These are phyloP conservation scores for Thalassiosira exigua DNA, from an alignment of 352 stramenopile species.

Conservation along the genomic window DNA sequence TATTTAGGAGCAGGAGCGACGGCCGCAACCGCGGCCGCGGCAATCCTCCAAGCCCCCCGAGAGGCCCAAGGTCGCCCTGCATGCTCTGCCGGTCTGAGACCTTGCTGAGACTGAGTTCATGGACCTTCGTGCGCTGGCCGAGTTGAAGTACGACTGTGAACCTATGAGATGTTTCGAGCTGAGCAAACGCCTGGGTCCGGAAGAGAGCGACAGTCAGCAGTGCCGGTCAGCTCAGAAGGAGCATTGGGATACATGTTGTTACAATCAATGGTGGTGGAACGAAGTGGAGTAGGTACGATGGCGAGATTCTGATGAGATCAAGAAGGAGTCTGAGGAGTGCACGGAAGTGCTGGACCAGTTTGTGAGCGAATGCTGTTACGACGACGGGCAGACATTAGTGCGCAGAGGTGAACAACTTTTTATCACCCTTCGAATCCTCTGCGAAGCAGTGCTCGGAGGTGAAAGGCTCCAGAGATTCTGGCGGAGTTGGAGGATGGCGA, in stretches of 20 bases:
- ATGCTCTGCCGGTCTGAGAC: slow-evolving; percentile 65
- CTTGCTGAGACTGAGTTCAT: slow-evolving; percentile 67
- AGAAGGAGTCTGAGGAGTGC: slow-evolving; percentile 45
- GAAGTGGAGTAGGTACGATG: slow-evolving; percentile 60
- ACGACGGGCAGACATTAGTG: slow-evolving; percentile 55
- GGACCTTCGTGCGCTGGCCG: slow-evolving; percentile 51
- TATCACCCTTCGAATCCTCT: slow-evolving; percentile 56
- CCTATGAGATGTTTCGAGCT: slow-evolving; percentile 60
- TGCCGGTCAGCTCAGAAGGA: slow-evolving; percentile 49
- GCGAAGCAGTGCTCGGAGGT: slow-evolving; percentile 56
- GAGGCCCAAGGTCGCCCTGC: no score
- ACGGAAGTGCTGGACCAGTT: slow-evolving; percentile 39
- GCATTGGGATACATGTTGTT: slow-evolving; percentile 59
- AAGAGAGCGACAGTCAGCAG: slow-evolving; percentile 46
- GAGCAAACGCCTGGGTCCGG: slow-evolving; percentile 50
- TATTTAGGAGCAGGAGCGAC: no score
- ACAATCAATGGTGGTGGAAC: slow-evolving; percentile 65
- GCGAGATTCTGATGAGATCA: slow-evolving; percentile 42
- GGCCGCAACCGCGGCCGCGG: no score
- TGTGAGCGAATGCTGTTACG: slow-evolving; percentile 53
- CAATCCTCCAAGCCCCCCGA: no score
- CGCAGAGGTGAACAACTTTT: slow-evolving; percentile 66
- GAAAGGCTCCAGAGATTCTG: slow-evolving; percentile 49
- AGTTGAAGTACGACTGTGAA: slow-evolving; percentile 51
- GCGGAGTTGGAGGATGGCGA: slow-evolving; percentile 49